Base-by-base conservation (phyloP, 108 stramenopile species). In the Cyclotella kingstonii region DNA sequence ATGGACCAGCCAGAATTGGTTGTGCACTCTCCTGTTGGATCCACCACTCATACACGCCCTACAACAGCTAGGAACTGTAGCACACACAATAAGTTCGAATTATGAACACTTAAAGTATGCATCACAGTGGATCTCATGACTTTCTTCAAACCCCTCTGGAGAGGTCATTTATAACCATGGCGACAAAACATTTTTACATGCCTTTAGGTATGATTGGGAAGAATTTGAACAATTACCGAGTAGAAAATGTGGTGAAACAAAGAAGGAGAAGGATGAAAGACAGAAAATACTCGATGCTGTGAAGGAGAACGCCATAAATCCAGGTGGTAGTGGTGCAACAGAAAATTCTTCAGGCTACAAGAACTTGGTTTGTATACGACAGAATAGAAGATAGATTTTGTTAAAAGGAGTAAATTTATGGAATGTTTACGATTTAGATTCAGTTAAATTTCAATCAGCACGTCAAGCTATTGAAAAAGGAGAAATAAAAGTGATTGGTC, bases 61-160 rank as follows among this genome's bases (percentile, higher is more conserved):
- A 9, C 59, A 75, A 0, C 70, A 72, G 28, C 40, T 91, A 23
- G 88, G 88, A 1, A 70, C 18, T 12, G 84, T 91, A 3, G 60
- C 68, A 34, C 82, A 91, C 49, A 66, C 84, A 25, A 81, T 91
- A 1, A 80, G 82, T 4, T 84, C 90, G 9, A 91, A 91, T 54
- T 91, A 87, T 50, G 90, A 91, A 43, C 90, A 91, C 62, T 48
- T 91, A n/a, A 91, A 87, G 39, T 91, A 58, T 70, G 86, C 84
- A 17, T 12, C 60, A 5, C 66, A 80, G 31, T 91, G 90, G 90
- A 51, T 69, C 68, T 2, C 68, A 69, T 31, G 68, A 69, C 31
- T 69, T 69, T 53, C 15, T 69, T 8, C 68, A 58, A 50, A 62
- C 48, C 46, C 60, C 4, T 28, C 48, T 18, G 57, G 39, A 9